Conservation (phyloP, 768 basidiomycete species). For the Pleurotus djamor region DNA sequence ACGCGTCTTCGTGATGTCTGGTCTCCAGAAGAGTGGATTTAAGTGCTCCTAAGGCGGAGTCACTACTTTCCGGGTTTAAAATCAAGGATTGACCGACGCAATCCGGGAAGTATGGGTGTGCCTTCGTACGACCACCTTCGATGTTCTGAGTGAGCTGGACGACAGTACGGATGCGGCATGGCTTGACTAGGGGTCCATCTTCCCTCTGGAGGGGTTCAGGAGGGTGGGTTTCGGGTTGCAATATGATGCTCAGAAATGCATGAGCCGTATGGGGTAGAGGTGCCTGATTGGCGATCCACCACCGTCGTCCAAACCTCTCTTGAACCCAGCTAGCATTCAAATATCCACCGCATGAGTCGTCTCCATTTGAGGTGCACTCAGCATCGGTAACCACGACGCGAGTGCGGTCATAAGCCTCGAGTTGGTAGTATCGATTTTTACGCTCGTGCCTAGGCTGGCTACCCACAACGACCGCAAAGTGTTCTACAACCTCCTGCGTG, state of each 20-base stretch:
- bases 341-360: constrained; percentile 43
- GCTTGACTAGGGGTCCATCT: constrained; percentile 6
- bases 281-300: constrained; percentile 88
- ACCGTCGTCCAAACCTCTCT: constrained; percentile 67
- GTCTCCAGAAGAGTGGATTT: constrained; percentile 55
- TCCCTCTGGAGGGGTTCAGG: constrained; percentile 16
- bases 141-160: constrained; percentile 77
- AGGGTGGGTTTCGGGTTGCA: constrained; percentile 42
- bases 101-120: constrained; percentile 74
- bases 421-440: constrained; percentile 70
- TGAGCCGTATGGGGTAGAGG: constrained; percentile 70
- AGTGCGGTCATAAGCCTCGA: constrained; percentile 82
- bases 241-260: constrained; percentile 71
- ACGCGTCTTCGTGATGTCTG: constrained; percentile 48
- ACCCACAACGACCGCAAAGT: constrained; percentile 62
- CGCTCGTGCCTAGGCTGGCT: constrained; percentile 36
- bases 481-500: constrained; percentile 19
- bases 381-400: constrained; percentile 52
- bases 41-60: constrained; percentile 37
- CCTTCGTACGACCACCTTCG: constrained; percentile 73
- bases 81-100: constrained; percentile 50
- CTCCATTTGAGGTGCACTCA: constrained; percentile 11
- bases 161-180: constrained; percentile 63
- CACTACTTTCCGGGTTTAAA: constrained; percentile 40
- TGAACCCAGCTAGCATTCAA: constrained; percentile 87